These are phyloP conservation scores for Nadsonia starkeyi-henricii DNA, from an alignment of 1,139 yeast species.

Conservation along the genomic window DNA sequence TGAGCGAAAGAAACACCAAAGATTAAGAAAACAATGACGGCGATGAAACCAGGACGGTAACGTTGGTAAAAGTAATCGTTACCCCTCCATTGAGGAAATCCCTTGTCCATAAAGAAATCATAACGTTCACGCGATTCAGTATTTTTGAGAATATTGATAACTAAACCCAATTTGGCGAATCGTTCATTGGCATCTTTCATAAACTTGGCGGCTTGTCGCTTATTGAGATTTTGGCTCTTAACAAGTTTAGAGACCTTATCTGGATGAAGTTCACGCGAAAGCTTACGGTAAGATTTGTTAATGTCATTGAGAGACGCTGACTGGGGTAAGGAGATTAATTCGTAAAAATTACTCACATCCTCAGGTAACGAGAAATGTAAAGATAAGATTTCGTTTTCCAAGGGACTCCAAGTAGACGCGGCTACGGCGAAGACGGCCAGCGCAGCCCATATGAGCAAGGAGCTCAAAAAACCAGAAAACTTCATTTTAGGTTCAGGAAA, in stretches of 20 bases:
- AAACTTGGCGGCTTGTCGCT: slow-evolving; percentile 41
- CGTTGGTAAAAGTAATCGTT: slow-evolving; percentile 21
- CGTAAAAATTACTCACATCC: slow-evolving; percentile 56
- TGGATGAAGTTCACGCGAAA: slow-evolving; percentile 67
- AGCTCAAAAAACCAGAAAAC: too few species aligned
- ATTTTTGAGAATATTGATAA: slow-evolving; percentile 57
- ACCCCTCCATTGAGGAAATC: slow-evolving; percentile 57
- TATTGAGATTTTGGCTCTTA: slow-evolving; percentile 18
- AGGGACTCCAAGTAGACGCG: slow-evolving; percentile 31
- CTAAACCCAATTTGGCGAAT: slow-evolving; percentile 61
- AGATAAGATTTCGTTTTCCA: slow-evolving; percentile 71
- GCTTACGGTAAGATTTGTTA: slow-evolving; percentile 54
- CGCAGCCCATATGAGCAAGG: not conserved
- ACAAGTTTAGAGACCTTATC: slow-evolving; percentile 41
- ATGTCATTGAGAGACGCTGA: slow-evolving; percentile 46
- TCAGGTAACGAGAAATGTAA: slow-evolving; percentile 51
- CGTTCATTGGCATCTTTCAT: slow-evolving; percentile 34
- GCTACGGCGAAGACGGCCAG: slow-evolving; percentile 12
- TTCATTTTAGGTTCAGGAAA: too few species aligned
- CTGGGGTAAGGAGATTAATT: slow-evolving; percentile 23
- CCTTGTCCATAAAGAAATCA: slow-evolving; percentile 70
- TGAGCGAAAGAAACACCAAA: slow-evolving; percentile 33
- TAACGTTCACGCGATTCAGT: slow-evolving; percentile 51
- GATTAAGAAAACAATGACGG: slow-evolving; percentile 37
- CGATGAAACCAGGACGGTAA: slow-evolving; percentile 37